These are phyloP conservation scores for Hypoxylon crocopeplum DNA, from an alignment of 495 filamentous ascomycete genomes.

Conservation along the genomic window DNA sequence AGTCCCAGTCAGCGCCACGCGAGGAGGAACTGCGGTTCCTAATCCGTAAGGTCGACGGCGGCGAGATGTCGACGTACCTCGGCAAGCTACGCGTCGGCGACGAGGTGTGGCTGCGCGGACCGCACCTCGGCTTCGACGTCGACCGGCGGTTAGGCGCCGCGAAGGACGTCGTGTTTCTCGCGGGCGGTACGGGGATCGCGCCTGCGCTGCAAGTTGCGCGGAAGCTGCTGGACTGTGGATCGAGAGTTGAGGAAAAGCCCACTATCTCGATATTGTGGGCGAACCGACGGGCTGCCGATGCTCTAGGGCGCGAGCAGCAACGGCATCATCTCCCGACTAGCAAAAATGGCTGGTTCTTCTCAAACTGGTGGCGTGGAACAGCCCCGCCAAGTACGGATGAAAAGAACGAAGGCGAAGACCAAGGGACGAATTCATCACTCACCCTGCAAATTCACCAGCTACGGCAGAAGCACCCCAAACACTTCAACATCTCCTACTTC, in stretches of 20 bases:
- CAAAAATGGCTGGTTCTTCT: too few species aligned
- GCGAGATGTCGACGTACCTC: slow-evolving; percentile 70
- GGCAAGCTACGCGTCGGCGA: slow-evolving; percentile 65
- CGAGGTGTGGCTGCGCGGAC: slow-evolving; percentile 77
- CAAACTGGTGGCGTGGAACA: slow-evolving; percentile 7
- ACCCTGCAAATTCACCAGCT: slow-evolving; percentile 68
- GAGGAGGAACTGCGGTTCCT: slow-evolving; percentile 50
- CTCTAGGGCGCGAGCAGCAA: slow-evolving; percentile 22
- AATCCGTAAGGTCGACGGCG: slow-evolving; percentile 54
- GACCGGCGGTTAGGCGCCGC: slow-evolving; percentile 46
- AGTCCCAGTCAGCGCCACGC: neutral
- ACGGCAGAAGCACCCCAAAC: slow-evolving; percentile 59
- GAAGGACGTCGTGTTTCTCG: slow-evolving; percentile 74
- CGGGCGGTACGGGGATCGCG: slow-evolving; percentile 92
- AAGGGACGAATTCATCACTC: slow-evolving; percentile 50
- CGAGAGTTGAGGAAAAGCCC: slow-evolving; percentile 41
- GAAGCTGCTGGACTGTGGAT: slow-evolving; percentile 56
- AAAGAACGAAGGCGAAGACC: slow-evolving; percentile 12
- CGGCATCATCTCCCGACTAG: too few species aligned
- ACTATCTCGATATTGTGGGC: slow-evolving; percentile 49
- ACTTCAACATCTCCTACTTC: slow-evolving; percentile 71
- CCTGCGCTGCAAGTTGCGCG: slow-evolving; percentile 83
- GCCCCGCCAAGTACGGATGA: slow-evolving; percentile 3
- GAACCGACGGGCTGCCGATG: slow-evolving; percentile 49
- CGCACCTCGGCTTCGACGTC: slow-evolving; percentile 73